phyloP scores from a whole-genome alignment of 371 early-diverging fungal genomes.

The Chytridium lagenaria region DNA sequence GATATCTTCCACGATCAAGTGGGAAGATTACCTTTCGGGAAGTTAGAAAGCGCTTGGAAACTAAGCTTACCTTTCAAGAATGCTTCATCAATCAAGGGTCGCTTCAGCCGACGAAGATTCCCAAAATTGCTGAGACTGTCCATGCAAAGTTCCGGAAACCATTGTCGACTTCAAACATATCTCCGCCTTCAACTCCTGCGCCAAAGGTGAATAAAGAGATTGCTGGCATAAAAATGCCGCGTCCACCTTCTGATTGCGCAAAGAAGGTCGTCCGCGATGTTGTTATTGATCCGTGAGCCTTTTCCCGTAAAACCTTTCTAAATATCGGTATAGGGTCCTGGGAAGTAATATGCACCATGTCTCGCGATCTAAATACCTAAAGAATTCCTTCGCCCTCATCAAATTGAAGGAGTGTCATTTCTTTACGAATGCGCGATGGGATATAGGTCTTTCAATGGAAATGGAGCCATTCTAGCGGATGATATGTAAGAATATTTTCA shows the following conservation, averaged over 20 bases:
- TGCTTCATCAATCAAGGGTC: constrained; percentile 11
- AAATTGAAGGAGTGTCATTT: constrained; percentile 65
- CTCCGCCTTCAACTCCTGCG: no score
- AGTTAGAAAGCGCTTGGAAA: not conserved
- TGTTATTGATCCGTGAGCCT: constrained; percentile 3
- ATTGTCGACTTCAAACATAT: not conserved
- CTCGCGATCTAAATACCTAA: constrained; percentile 29
- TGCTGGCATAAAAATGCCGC: not conserved
- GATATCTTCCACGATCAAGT: not conserved
- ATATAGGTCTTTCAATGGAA: constrained; percentile 48
- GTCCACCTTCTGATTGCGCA: not conserved
- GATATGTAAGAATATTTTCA: constrained; percentile 49
- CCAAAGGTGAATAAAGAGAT: not conserved
- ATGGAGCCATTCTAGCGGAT: constrained; percentile 68
- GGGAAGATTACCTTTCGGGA: constrained; percentile 10
- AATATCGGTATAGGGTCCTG: not conserved
- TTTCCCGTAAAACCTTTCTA: not conserved
- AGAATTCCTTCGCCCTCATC: constrained; percentile 63
- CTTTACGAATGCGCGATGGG: constrained; percentile 65
- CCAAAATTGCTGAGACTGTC: not conserved
- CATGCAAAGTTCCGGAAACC: not conserved
- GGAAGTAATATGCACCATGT: not conserved
- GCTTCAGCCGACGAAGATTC: not conserved
- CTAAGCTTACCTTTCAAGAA: not conserved
- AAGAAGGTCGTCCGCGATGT: not conserved